Percentiles rank a stretch among this genome's conserved stretches.
These are phyloP conservation scores for Cladorrhinum sp. DNA, from an alignment of 2,329 filamentous ascomycete genomes.

Conservation along the genomic window DNA sequence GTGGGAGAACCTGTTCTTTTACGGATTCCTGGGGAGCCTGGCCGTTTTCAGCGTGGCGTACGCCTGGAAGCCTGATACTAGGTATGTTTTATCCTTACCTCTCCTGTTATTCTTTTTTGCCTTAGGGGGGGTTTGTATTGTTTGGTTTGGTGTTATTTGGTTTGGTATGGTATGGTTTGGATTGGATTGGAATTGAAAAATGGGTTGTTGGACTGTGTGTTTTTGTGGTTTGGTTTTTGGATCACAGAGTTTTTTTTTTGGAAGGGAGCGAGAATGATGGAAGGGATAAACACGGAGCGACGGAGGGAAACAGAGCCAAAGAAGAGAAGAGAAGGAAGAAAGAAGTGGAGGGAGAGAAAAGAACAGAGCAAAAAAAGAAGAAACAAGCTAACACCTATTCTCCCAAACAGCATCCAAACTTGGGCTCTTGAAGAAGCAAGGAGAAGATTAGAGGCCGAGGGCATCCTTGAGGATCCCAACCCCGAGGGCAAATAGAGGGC, in stretches of 20 bases:
- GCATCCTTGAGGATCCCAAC: slow-evolving; percentile 78
- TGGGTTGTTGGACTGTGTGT: no score
- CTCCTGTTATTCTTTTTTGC: slow-evolving; percentile 14
- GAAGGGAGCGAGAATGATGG: no score
- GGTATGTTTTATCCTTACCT: no score
- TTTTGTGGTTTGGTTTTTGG: no score
- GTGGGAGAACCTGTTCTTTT: slow-evolving; percentile 86
- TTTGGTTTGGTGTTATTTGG: background rate
- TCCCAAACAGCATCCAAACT: slow-evolving; percentile 81
- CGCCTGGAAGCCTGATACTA: slow-evolving; percentile 97
- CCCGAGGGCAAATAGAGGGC: slow-evolving; percentile 50
- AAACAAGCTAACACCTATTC: background rate
- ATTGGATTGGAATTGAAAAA: background rate
- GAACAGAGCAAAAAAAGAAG: background rate
- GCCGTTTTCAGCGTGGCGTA: slow-evolving; percentile 73
- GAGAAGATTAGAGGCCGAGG: slow-evolving; percentile 91
- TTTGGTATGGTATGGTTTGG: background rate
- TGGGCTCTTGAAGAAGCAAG: slow-evolving; percentile 98
- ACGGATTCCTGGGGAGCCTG: slow-evolving; percentile 79
- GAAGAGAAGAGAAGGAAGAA: background rate
- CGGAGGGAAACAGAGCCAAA: no score
- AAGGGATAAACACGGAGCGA: no score
- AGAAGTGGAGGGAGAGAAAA: background rate
- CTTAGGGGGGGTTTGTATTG: background rate
- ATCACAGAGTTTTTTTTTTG: no score